phyloP scores from a whole-genome alignment of 225 moss, liverwort and hornwort genomes.

The Asterella californica region DNA sequence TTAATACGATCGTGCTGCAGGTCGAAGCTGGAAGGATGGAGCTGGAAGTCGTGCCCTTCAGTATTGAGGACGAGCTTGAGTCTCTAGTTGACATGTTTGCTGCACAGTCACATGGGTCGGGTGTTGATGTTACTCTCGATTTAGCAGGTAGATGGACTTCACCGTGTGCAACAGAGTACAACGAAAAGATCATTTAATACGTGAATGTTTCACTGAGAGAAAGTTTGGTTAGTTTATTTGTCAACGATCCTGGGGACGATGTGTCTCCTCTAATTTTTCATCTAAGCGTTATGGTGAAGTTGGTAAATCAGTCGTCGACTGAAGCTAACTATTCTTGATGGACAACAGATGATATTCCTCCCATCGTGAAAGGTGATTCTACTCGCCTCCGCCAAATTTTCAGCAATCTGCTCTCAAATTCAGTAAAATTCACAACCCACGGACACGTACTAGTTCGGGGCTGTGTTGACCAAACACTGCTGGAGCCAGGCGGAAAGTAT shows the following conservation, averaged over 20 bases:
- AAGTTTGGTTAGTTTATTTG: neutral
- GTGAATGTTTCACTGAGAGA: neutral
- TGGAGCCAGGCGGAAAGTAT: slow-evolving; percentile 21
- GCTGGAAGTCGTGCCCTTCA: slow-evolving; percentile 30
- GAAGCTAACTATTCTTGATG: neutral
- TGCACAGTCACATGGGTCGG: slow-evolving; percentile 32
- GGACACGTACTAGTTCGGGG: slow-evolving; percentile 42
- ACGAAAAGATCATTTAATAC: neutral
- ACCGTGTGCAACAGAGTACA: neutral
- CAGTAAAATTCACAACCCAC: slow-evolving; percentile 38
- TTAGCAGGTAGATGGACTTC: slow-evolving; percentile 29
- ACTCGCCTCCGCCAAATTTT: slow-evolving; percentile 36
- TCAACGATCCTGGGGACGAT: neutral
- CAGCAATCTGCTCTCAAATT: slow-evolving; percentile 40
- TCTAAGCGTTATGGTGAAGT: neutral
- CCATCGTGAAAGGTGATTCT: slow-evolving; percentile 30
- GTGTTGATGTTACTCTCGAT: slow-evolving; percentile 37
- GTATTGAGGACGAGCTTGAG: slow-evolving; percentile 41
- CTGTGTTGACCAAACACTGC: slow-evolving; percentile 38
- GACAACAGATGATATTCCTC: slow-evolving; percentile 37
- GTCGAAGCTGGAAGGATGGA: slow-evolving; percentile 43
- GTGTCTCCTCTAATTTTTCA: neutral
- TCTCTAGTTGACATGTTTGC: slow-evolving; percentile 45
- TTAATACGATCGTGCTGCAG: slow-evolving; percentile 4
- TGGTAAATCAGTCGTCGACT: neutral